Evolutionary conservation across 805 yeast species (phyloP).

Genomic region (Candida ortonii): DNA sequence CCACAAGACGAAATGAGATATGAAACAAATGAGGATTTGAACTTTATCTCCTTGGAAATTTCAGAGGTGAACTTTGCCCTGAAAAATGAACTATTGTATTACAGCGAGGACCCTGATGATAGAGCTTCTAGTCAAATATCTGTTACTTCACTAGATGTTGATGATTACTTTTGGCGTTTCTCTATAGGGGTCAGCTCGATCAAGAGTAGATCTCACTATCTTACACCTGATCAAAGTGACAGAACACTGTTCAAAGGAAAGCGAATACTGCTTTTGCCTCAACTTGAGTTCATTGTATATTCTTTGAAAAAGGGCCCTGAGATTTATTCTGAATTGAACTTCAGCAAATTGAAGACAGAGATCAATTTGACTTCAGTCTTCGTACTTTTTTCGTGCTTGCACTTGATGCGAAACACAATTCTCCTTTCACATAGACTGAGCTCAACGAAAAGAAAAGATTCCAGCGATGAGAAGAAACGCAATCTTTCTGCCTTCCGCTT

Average conservation of each 20-base stretch:
- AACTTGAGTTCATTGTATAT: background rate
- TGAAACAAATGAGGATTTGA: conserved; percentile 5
- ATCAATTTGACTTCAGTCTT: conserved; percentile 43
- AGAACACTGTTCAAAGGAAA: no score
- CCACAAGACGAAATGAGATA: conserved; percentile 5
- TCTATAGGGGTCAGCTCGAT: background rate
- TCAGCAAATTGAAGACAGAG: conserved; percentile 14
- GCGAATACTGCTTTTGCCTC: conserved; percentile 11
- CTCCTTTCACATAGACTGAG: conserved; percentile 4
- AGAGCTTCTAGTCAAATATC: conserved; percentile 1
- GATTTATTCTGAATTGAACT: conserved; percentile 3
- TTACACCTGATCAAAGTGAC: no score
- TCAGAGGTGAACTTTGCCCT: conserved; percentile 1
- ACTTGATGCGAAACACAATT: conserved; percentile 42
- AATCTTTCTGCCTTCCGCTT: conserved; percentile 10
- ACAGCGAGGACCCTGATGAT: conserved; percentile 3
- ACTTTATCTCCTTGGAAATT: conserved; percentile 1
- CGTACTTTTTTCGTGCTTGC: conserved; percentile 42
- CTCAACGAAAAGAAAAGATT: conserved; percentile 1
- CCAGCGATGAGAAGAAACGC: background rate
- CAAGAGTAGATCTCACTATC: background rate
- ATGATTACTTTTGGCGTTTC: conserved; percentile 4
- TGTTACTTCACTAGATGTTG: background rate
- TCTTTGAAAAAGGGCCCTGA: conserved; percentile 8
- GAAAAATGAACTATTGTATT: conserved; percentile 1